Base-by-base conservation (phyloP, 2,329 filamentous ascomycete species). In the Beauveria sp. region DNA sequence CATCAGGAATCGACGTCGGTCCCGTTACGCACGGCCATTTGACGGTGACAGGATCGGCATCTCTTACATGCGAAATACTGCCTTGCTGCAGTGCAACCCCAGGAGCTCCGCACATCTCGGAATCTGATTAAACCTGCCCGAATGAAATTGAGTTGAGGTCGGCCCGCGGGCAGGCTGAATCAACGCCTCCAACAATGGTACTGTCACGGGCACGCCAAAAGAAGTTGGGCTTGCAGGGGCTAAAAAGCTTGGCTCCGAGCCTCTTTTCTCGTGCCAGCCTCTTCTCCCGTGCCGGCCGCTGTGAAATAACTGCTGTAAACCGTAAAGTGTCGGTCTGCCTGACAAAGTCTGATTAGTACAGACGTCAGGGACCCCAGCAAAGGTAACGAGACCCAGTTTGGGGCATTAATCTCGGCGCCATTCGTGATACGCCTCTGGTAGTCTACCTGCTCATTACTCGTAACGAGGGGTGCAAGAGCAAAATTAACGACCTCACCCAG, bases 341-440 rank as follows among this genome's bases (percentile, higher is more conserved):
- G 34, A 41, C 34, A 54, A 41, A 53, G 22, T 37, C 34, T 37
- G 34, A 37, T 37, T 37, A 14, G 34, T 37, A 37, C 34, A 37
- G 34, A 37, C 34, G 34, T 37, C 34, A 37, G 34, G 34, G 12
- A 37, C 34, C 34, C 34, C 12, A 16, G 50, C n/a, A n/a, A 18
- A 24, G 43, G 26, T 8, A 28, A 40, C 28, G 34, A 57, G 56
- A 52, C 56, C 48, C 48, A 59, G 41, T 20, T 28, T 52, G 24
- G 56, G 47, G 56, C 47, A 52, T 58, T 51, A 50, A 43, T 58
- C 46, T 58, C 55, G 55, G 55, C 55, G 46, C 34, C 55, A 50
- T 58, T 58, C 55, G 46, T 51, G 46, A 50, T 50, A 20, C 30
- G 28, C 26, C 43, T 34, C 6, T 46, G 0, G 34, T 22, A 26